Evolutionary conservation across 2,329 filamentous ascomycete genomes (phyloP), one percentile per base, ranked within the genome.

Genomic region (Sporothrix sp.): DNA sequence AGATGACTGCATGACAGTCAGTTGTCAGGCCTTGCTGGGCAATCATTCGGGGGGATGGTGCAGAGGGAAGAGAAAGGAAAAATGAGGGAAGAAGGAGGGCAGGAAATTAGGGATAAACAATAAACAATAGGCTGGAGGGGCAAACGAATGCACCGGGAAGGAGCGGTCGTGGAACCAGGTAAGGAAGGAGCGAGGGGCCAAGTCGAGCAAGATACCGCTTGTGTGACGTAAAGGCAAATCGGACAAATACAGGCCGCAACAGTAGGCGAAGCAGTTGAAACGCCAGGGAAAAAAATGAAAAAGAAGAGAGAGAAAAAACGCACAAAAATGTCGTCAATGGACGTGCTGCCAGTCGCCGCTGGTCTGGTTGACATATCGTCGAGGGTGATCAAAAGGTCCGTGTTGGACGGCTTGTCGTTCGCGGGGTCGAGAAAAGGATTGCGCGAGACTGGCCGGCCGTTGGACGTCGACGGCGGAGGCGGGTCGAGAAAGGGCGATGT

Each of bases 1-100:
- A 50, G 81, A 81, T 61, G 79, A 79, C 85, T 88, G 65, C 52
- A 59, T 21, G 23, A 27, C 30, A 14, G 44, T 54, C 21, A 54
- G 52, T 40, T n/a, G 46, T n/a, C 11, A 7, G 30, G 7, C 16
- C 14, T 33, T 33, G 37, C 18, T 8, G 38, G n/a, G 46, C 16
- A 13, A 30, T 11, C 16, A 18, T 21, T 32, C 10, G 20, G 10
- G 28, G 18, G 13, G 56, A 47, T 14, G 13, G 20, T 9, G n/a
- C 14, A 25, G n/a, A 50, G 13, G 21, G 11, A 70, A 49, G 25
- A 30, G 13, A 37, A 36, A 36, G 21, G 38, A 11, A 16, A 25
- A 20, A 18, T 7, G 23, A 16, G 8, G 14, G 39, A 20, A 11
- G 6, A 44, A 28, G 16, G 28, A 65, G 52, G 59, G 56, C 46